Conservation (phyloP, 371 early-diverging fungal species). For the Mucor indicus region DNA sequence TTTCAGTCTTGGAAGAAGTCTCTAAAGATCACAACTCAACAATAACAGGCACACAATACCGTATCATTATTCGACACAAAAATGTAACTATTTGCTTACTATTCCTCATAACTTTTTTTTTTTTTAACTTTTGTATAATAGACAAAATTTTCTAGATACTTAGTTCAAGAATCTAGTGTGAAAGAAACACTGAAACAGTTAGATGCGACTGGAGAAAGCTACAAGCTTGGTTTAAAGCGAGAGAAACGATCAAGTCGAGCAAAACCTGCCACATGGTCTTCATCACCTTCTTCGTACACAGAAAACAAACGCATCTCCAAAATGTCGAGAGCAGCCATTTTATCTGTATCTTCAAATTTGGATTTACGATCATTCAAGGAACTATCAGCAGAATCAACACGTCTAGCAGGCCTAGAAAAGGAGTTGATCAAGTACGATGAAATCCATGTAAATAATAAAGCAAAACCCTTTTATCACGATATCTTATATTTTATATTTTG, state of each 20-base stretch:
- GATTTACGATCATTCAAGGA: slow-evolving; percentile 37
- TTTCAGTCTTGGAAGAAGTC: slow-evolving; percentile 37
- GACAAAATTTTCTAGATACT: slow-evolving; percentile 11
- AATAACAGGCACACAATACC: too few relatives aligned
- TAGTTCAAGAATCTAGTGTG: slow-evolving; percentile 27
- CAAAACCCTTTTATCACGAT: too few relatives aligned
- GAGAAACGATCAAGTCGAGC: too few relatives aligned
- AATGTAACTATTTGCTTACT: too few relatives aligned
- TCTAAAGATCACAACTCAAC: too few relatives aligned
- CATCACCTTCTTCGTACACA: background rate
- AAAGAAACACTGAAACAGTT: slow-evolving; percentile 24
- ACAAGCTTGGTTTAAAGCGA: too few relatives aligned
- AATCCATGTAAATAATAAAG: slow-evolving; percentile 37
- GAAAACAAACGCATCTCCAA: slow-evolving; percentile 2
- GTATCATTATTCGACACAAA: slow-evolving; percentile 36
- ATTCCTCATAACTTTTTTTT: too few relatives aligned
- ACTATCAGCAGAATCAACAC: slow-evolving; percentile 42
- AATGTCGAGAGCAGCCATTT: slow-evolving; percentile 34
- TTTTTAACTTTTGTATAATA: too few relatives aligned
- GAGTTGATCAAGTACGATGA: slow-evolving; percentile 56
- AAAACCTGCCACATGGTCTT: too few relatives aligned
- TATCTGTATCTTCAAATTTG: slow-evolving; percentile 23
- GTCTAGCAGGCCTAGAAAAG: slow-evolving; percentile 53
- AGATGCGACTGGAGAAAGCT: slow-evolving; percentile 19
- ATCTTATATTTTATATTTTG: too few relatives aligned